Percentiles rank a stretch among this genome's conserved stretches.
Evolutionary conservation across 73 alveolate genomes (phyloP).

Genomic region (Tetrahymena thermophila): DNA sequence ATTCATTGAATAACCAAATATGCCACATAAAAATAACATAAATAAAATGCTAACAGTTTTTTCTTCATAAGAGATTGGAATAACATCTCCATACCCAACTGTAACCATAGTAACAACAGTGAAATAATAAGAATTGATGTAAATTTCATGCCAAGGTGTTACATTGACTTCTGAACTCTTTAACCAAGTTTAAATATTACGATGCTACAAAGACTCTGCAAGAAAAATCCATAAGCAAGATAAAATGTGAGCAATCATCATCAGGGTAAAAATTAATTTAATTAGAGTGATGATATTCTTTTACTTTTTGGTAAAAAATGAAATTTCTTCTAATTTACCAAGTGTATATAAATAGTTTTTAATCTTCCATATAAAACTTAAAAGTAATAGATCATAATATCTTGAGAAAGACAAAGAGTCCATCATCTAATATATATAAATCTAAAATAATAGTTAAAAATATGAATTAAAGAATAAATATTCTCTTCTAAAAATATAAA

Average conservation of each 20-base stretch:
- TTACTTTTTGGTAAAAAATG: slow-evolving; percentile 11
- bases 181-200: neutral
- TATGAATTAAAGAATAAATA: neutral
- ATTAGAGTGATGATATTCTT: slow-evolving; percentile 12
- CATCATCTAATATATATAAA: neutral
- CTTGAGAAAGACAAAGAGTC: neutral
- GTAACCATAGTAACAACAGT: neutral
- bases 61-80: neutral
- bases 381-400: neutral
- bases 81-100: neutral
- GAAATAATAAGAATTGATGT: neutral
- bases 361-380: neutral
- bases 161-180: neutral
- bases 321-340: slow-evolving; percentile 12
- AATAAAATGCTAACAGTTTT: neutral
- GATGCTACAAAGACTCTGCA: neutral
- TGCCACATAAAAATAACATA: neutral
- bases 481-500: neutral
- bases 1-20: neutral
- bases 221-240: slow-evolving; percentile 34
- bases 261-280: slow-evolving; percentile 4
- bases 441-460: neutral
- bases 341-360: neutral
- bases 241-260: slow-evolving; percentile 17
- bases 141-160: neutral